These are phyloP conservation scores for Boletus rubroflammeus DNA, from an alignment of 768 basidiomycete species.

Conservation along the genomic window DNA sequence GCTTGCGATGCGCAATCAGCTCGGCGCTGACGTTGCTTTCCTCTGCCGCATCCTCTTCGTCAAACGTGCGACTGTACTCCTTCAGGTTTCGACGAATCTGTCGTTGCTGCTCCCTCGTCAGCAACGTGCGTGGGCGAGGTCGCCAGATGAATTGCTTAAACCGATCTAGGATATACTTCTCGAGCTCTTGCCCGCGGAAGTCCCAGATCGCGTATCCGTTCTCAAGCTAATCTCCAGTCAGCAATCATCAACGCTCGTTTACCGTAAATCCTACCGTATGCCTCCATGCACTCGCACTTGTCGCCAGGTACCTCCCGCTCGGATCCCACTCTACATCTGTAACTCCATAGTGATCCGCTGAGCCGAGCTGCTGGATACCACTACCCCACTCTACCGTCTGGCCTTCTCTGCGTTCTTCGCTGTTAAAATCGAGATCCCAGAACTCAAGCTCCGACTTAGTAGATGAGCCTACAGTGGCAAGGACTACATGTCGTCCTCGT, in stretches of 20 bases:
- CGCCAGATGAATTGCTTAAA: slow-evolving; percentile 99
- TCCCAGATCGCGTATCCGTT: slow-evolving; percentile 97
- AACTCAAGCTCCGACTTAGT: slow-evolving; percentile 97
- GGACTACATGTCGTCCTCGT: slow-evolving; percentile 89
- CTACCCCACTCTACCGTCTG: slow-evolving; percentile 72
- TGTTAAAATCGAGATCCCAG: slow-evolving; percentile 95
- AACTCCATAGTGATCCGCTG: slow-evolving; percentile 93
- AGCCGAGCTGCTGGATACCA: slow-evolving; percentile 80
- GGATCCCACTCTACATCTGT: slow-evolving; percentile 99
- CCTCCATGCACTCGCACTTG: slow-evolving; percentile 93
- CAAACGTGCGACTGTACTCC: slow-evolving; percentile 88
- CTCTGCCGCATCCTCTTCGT: slow-evolving; percentile 95
- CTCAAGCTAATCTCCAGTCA: slow-evolving; percentile 62
- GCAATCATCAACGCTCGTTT: slow-evolving; percentile 1
- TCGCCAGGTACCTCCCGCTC: slow-evolving; percentile 87
- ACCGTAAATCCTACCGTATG: slow-evolving; percentile 63
- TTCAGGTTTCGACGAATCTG: slow-evolving; percentile 83
- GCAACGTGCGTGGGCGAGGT: slow-evolving; percentile 84
- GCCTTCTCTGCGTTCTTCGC: slow-evolving; percentile 47
- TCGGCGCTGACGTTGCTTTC: slow-evolving; percentile 94
- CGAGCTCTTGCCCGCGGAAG: slow-evolving; percentile 94
- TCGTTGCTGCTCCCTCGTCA: slow-evolving; percentile 85
- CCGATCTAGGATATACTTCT: slow-evolving; percentile 82
- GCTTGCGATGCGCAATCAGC: slow-evolving; percentile 81
- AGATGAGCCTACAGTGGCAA: slow-evolving; percentile 93